Evolutionary conservation across 129 eudicot genomes (phyloP).

Genomic region (Flaveria robusta): DNA sequence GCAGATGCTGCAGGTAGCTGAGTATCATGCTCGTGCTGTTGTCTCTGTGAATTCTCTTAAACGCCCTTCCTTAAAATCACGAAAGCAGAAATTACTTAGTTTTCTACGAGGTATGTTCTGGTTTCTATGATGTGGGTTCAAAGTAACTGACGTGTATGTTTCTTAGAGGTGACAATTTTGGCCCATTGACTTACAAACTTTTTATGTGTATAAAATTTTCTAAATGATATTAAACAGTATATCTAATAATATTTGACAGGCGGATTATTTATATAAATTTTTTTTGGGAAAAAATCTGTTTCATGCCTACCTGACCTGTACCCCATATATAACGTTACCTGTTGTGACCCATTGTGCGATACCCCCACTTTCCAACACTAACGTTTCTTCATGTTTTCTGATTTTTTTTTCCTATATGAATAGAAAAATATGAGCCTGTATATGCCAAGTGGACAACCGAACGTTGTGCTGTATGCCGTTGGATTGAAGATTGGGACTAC

Average conservation of each 20-base stretch:
- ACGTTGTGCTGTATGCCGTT: slow-evolving; percentile 98
- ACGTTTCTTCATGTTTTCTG: slow-evolving; percentile 2
- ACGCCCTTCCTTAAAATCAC: slow-evolving; percentile 87
- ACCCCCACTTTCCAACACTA: neutral
- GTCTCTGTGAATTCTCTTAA: slow-evolving; percentile 75
- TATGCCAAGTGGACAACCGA: slow-evolving; percentile 98
- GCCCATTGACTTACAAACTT: neutral
- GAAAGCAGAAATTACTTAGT: slow-evolving; percentile 83
- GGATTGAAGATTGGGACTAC: slow-evolving; percentile 99
- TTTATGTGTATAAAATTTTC: neutral
- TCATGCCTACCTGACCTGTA: neutral
- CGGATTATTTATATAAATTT: neutral
- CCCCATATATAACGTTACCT: neutral
- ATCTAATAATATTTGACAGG: neutral
- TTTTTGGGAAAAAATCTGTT: neutral
- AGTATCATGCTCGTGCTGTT: slow-evolving; percentile 73
- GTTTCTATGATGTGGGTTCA: slow-evolving; percentile 2
- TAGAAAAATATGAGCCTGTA: slow-evolving; percentile 90
- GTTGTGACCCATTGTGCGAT: slow-evolving; percentile 5
- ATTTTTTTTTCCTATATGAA: slow-evolving; percentile 14
- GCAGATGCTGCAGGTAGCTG: slow-evolving; percentile 96
- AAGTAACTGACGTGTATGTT: neutral
- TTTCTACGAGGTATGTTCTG: slow-evolving; percentile 70
- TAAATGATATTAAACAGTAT: neutral
- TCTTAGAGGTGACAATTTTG: neutral